These are phyloP conservation scores for Penicillium janthinellum DNA, from an alignment of 2,329 filamentous ascomycete species.

Conservation along the genomic window DNA sequence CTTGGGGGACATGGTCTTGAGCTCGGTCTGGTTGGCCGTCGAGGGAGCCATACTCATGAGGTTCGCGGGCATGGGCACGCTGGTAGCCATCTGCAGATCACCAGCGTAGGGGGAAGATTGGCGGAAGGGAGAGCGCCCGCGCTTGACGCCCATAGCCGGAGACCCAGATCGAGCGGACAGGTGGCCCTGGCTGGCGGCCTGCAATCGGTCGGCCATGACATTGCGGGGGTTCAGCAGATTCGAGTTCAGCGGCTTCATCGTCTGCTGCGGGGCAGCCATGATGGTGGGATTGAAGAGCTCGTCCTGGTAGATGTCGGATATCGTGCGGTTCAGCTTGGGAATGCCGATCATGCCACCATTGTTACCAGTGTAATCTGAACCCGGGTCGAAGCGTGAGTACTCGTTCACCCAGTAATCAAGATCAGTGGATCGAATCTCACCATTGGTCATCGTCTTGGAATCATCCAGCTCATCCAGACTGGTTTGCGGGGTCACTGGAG, in stretches of 20 bases:
- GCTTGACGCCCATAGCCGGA: conserved; percentile 53
- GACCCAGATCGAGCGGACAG: conserved; percentile 64
- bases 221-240: conserved; percentile 54
- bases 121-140: conserved; percentile 80
- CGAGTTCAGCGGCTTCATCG: conserved; percentile 38
- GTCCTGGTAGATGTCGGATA: conserved; percentile 82
- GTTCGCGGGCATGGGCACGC: conserved; percentile 35
- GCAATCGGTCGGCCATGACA: conserved; percentile 73
- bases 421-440: conserved; percentile 52
- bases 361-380: conserved; percentile 57
- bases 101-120: conserved; percentile 66
- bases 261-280: conserved; percentile 40
- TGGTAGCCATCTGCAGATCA: conserved; percentile 49
- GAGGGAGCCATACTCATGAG: conserved; percentile 36
- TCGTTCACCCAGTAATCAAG: conserved; percentile 57
- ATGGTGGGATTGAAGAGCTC: conserved; percentile 70
- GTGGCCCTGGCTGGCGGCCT: conserved; percentile 76
- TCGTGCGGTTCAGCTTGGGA: conserved; percentile 81
- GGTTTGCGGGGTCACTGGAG: conserved; percentile 62
- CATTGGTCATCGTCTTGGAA: conserved; percentile 54
- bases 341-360: conserved; percentile 48
- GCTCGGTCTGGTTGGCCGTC: conserved; percentile 44
- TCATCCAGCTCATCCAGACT: conserved; percentile 57
- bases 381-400: conserved; percentile 66
- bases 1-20: conserved; percentile 91